Evolutionary conservation across 2,329 filamentous ascomycete genomes (phyloP).

Genomic region (Stachybotrys chlorohalonatus): DNA sequence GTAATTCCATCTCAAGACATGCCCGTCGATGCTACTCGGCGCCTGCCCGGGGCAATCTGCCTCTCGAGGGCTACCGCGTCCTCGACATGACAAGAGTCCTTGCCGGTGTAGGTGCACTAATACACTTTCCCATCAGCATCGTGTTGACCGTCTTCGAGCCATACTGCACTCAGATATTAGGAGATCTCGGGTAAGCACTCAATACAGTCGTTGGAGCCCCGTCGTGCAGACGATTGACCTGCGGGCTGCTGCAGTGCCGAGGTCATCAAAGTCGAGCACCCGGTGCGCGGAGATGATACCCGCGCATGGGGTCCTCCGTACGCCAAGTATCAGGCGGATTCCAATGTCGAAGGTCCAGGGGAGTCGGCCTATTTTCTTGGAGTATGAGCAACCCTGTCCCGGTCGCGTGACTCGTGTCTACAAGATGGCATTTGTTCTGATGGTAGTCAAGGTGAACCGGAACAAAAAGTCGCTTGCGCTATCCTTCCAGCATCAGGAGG

Average conservation of each 20-base stretch:
- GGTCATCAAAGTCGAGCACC: conserved; percentile 96
- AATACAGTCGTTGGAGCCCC: not conserved
- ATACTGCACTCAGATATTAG: conserved; percentile 94
- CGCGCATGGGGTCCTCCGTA: conserved; percentile 95
- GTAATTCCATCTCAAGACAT: conserved; percentile 1
- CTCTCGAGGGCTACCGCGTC: conserved; percentile 78
- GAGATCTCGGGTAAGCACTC: conserved; percentile 74
- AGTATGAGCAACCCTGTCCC: conserved; percentile 36
- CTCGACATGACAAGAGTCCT: conserved; percentile 95
- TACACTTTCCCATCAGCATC: too few species aligned
- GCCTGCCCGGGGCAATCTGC: conserved; percentile 31
- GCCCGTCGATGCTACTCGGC: conserved; percentile 19
- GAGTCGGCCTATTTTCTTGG: conserved; percentile 93
- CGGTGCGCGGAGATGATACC: conserved; percentile 83
- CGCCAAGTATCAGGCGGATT: conserved; percentile 61
- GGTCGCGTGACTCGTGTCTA: not conserved
- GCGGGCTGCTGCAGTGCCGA: conserved; percentile 56
- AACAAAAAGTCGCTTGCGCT: conserved; percentile 94
- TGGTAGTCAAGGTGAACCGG: conserved; percentile 65
- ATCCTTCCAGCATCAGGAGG: conserved; percentile 78
- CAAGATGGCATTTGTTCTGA: not conserved
- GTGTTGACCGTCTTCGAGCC: conserved; percentile 45
- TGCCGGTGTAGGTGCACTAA: conserved; percentile 62
- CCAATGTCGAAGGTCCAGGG: conserved; percentile 58
- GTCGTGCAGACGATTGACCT: not conserved